Base-by-base conservation (phyloP, 2,329 filamentous ascomycete genomes). In the Exserohilum rostratum region DNA sequence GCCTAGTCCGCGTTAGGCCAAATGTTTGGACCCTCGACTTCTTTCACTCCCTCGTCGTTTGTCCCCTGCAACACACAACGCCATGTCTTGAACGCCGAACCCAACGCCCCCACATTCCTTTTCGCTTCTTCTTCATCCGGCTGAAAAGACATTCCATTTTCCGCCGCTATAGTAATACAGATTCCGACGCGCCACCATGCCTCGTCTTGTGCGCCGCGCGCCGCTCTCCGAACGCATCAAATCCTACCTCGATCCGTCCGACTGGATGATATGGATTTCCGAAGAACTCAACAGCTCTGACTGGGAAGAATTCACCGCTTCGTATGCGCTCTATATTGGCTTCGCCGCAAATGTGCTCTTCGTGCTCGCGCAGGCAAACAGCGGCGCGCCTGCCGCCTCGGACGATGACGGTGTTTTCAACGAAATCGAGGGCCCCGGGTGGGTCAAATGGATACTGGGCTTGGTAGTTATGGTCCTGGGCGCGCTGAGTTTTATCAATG, bases 251-350 rank as follows among this genome's bases (percentile, higher is more conserved):
- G 93, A 98, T 70, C 91, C 91, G 3, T 88, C 90, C 79, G 95
- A 99, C 77, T 90, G 93, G 69, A 79, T 95, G 49, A 85, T 99
- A 15, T 96, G 91, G 90, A 77, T 96, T 2, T 96, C 91, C 0
- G 93, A 98, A 73, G 91, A 96, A 77, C 84, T 99, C 56, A 93
- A 97, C 72, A 91, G 91, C 25, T 88, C 89, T 70, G 90, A 96
- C 66, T 96, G 92, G 87, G 90, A 97, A 65, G 91, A 93, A 17
- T 79, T 85, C 57, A 80, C 87, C 58, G 88, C 90, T 63, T 79
- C 87, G 31, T 89, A 91, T 74, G 90, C 91, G 22, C 85, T 87
- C 5, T 87, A 90, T 46, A 79, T 96, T 15, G 93, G 92, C 5
- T 65, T 96, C 25, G 83, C 73, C 0, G 80, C 93, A 66, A 98